Conservation (phyloP, 257 asterid species). For the Eustoma russellianum region DNA sequence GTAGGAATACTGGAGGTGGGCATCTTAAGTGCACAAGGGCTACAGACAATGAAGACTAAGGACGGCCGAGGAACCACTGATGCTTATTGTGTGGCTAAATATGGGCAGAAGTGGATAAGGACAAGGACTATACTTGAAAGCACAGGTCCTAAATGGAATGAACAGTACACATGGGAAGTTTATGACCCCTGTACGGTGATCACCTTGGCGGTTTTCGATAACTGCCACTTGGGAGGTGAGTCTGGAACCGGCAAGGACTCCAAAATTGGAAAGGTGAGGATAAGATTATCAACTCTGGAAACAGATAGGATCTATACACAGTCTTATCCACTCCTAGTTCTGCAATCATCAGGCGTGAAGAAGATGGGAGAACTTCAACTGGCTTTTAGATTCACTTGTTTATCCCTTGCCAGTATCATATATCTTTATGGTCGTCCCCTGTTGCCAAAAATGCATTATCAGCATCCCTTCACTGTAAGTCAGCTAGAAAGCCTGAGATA, state of each 20-base stretch:
- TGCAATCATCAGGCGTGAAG: conserved; percentile 49
- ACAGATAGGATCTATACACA: conserved; percentile 50
- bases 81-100: conserved; percentile 70
- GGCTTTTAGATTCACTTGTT: conserved; percentile 53
- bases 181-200: conserved; percentile 60
- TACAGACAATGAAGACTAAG: conserved; percentile 31
- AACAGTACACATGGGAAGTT: conserved; percentile 72
- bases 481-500: conserved; percentile 49
- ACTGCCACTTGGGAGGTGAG: conserved; percentile 40
- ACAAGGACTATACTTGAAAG: conserved; percentile 47
- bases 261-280: conserved; percentile 53
- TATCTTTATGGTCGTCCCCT: conserved; percentile 44
- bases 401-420: conserved; percentile 35
- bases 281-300: conserved; percentile 53
- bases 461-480: conserved; percentile 47
- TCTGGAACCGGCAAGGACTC: conserved; percentile 25
- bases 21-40: conserved; percentile 50
- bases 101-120: conserved; percentile 62
- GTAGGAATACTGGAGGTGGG: conserved; percentile 67
- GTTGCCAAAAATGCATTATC: conserved; percentile 63
- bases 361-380: conserved; percentile 63
- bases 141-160: conserved; percentile 55
- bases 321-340: conserved; percentile 52
- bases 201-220: conserved; percentile 53
- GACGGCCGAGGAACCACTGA: conserved; percentile 44